Conservation (phyloP, 192 early-diverging fungal genomes). For the Diversispora epigaea region DNA sequence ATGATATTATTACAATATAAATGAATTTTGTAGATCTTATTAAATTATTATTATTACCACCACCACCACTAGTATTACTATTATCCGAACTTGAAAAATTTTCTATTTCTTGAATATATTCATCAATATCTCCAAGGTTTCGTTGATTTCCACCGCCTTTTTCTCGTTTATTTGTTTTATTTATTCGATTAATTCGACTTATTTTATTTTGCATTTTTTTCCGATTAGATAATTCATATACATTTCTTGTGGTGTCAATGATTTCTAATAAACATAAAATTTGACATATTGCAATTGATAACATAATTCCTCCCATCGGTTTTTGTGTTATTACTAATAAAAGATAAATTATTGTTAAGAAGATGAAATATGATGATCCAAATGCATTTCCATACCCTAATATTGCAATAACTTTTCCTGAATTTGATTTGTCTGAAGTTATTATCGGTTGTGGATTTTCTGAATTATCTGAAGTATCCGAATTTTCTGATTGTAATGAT, state of each 20-base stretch:
- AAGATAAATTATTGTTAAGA: constrained; percentile 60
- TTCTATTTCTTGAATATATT: no score
- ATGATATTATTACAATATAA: constrained; percentile 48
- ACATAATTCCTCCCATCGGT: constrained; percentile 73
- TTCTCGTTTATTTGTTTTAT: constrained; percentile 1
- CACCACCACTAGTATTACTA: no score
- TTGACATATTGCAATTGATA: constrained; percentile 47
- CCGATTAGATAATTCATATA: constrained; percentile 28
- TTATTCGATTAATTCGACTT: not conserved
- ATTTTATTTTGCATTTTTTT: constrained; percentile 11
- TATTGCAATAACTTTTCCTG: constrained; percentile 41
- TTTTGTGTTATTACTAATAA: constrained; percentile 71
- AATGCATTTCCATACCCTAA: constrained; percentile 65
- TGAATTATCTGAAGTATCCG: not conserved
- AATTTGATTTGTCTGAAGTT: constrained; percentile 20
- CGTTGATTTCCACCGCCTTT: no score
- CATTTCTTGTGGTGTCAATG: constrained; percentile 48
- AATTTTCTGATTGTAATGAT: constrained; percentile 2
- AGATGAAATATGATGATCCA: constrained; percentile 67
- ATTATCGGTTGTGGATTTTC: not conserved
- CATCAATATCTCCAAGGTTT: no score
- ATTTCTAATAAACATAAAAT: constrained; percentile 49
- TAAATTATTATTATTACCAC: not conserved
- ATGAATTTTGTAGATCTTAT: constrained; percentile 38
- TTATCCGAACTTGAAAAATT: no score